Base-by-base conservation (phyloP, 2,329 filamentous ascomycete species). In the Colletotrichum chlorophyti region DNA sequence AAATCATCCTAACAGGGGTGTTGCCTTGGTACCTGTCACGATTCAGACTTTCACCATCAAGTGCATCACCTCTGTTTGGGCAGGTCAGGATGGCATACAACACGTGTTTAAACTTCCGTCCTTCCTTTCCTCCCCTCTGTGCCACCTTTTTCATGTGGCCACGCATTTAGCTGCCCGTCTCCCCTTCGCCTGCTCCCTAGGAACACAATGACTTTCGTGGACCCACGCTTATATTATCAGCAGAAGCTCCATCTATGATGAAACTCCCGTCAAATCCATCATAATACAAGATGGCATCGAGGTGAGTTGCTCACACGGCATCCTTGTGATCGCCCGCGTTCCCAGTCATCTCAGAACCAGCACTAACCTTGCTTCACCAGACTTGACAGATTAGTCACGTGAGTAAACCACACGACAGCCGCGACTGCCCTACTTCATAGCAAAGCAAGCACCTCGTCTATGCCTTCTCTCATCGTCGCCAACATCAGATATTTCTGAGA, bases 341-440 rank as follows among this genome's bases (percentile, higher is more conserved):
- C n/a, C 31, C 35, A 15, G 53, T 70, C 70, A 65, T 69, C 62
- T 24, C 10, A 24, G 53, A 53, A 58, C 53, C 15, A 21, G 53
- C 41, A 50, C 65, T 76, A 71, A 74, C 70, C 61, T 48, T 58
- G 66, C 64, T 63, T 53, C 12, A 15, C 57, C 69, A 92, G 91
- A 84, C 85, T 94, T 69, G 91, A 93, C 79, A 87, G 91, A 72
- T 83, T 94, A 68, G 91, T 94, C 82, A 93, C 90, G 90, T 93
- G 84, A 86, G 90, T 89, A 17, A 64, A 47, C 40, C 46, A 37
- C 19, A 45, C 35, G 15, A n/a, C 46, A 14, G 32, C 34, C 21
- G n/a, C n/a, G n/a, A n/a, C n/a, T n/a, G n/a, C 32, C 31, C 10
- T 31, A 27, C 24, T 37, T 37, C 45, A 14, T 40, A 12, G 46